phyloP scores from a whole-genome alignment of 2,329 filamentous ascomycete genomes.

The Allantophomopsis lycopodina region DNA sequence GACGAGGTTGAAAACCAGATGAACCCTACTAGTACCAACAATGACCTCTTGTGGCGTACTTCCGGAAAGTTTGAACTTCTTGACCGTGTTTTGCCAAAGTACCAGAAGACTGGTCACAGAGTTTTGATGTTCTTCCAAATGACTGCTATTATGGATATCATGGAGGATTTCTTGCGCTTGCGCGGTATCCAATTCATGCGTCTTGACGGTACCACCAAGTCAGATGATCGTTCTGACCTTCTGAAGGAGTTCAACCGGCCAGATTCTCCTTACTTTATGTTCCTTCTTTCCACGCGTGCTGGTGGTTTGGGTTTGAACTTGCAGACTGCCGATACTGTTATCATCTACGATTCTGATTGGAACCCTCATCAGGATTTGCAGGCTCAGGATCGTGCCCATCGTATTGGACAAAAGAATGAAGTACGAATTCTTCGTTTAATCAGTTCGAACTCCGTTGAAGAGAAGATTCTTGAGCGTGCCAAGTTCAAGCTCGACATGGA shows the following conservation, averaged over 20 bases:
- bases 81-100: slow-evolving; percentile 86
- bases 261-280: slow-evolving; percentile 89
- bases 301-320: slow-evolving; percentile 95
- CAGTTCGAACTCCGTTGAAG: slow-evolving; percentile 92
- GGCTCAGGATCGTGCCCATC: slow-evolving; percentile 97
- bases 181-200: slow-evolving; percentile 77
- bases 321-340: slow-evolving; percentile 96
- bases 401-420: slow-evolving; percentile 99
- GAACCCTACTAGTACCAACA: slow-evolving; percentile 79
- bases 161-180: slow-evolving; percentile 92
- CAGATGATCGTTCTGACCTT: slow-evolving; percentile 88
- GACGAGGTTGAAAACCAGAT: slow-evolving; percentile 97
- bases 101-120: slow-evolving; percentile 79
- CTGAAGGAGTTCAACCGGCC: slow-evolving; percentile 82
- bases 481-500: slow-evolving; percentile 99
- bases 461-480: slow-evolving; percentile 94
- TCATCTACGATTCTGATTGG: slow-evolving; percentile 99
- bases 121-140: slow-evolving; percentile 99
- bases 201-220: slow-evolving; percentile 92
- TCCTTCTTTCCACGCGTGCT: slow-evolving; percentile 94
- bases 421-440: slow-evolving; percentile 93
- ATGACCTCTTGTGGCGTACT: slow-evolving; percentile 90
- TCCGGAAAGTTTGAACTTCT: slow-evolving; percentile 95
- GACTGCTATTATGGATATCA: slow-evolving; percentile 99
- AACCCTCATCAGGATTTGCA: slow-evolving; percentile 99